Conservation (phyloP, 495 filamentous ascomycete genomes). For the Haplographium delicatum region DNA sequence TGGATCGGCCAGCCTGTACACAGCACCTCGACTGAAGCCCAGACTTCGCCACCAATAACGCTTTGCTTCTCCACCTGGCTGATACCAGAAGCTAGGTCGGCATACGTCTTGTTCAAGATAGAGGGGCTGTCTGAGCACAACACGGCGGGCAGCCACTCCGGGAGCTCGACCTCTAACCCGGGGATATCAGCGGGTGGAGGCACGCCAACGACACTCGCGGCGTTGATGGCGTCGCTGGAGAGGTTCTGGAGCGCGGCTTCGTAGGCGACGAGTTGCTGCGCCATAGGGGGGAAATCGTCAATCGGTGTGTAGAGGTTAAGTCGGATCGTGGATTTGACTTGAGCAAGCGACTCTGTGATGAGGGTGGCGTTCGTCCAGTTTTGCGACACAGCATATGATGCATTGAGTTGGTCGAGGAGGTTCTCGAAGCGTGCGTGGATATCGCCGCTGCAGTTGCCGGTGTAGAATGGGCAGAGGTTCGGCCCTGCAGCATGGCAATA, state of each 20-base stretch:
- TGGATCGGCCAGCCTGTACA: background rate
- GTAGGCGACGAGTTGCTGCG: background rate
- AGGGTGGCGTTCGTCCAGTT: background rate
- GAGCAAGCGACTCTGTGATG: background rate
- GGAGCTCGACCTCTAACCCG: too few relatives aligned
- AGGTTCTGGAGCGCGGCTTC: background rate
- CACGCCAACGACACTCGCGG: background rate
- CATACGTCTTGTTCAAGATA: background rate
- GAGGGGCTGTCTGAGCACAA: background rate
- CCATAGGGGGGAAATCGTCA: background rate
- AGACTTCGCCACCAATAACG: background rate
- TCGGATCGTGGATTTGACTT: background rate
- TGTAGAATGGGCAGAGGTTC: constrained; percentile 29
- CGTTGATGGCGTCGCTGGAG: background rate
- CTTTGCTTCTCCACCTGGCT: background rate
- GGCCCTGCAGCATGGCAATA: constrained; percentile 48
- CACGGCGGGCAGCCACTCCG: background rate
- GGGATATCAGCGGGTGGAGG: background rate
- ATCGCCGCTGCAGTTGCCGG: background rate
- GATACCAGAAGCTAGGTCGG: background rate
- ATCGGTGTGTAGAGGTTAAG: background rate
- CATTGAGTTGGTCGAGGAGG: background rate
- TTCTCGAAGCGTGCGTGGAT: background rate
- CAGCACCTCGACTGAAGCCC: background rate
- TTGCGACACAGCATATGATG: background rate